These are phyloP conservation scores for Brassica juncea DNA, from an alignment of 345 rosid genomes.

Conservation along the genomic window DNA sequence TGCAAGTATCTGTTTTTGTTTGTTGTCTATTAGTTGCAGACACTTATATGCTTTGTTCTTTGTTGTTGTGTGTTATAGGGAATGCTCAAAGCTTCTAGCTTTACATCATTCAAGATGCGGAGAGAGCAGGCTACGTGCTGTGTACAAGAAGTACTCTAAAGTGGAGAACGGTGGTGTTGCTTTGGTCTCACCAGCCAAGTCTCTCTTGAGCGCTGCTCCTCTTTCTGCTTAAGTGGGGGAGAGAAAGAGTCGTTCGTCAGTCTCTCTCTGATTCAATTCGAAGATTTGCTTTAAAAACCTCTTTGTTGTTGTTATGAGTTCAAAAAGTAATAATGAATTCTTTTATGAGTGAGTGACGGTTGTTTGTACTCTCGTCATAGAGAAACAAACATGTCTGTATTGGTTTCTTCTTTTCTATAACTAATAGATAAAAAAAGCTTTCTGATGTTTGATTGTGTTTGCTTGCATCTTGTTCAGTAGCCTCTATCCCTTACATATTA, in stretches of 20 bases:
- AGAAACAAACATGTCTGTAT: not conserved
- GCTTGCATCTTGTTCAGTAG: not conserved
- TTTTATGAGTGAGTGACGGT: not conserved
- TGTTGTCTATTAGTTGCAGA: not conserved
- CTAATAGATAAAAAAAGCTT: not conserved
- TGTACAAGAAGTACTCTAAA: constrained; percentile 59
- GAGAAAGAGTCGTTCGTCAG: constrained; percentile 19
- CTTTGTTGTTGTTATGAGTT: constrained; percentile 1
- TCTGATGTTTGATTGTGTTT: not conserved
- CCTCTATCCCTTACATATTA: too few species aligned
- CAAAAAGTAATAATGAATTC: not conserved
- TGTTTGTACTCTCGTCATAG: not conserved
- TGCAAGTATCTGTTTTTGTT: not conserved
- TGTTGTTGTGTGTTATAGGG: constrained; percentile 40
- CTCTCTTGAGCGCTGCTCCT: constrained; percentile 25
- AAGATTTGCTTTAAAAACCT: not conserved
- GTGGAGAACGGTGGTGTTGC: constrained; percentile 64
- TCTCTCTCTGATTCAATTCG: constrained; percentile 35
- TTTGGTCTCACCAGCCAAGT: constrained; percentile 57
- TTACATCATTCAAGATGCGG: constrained; percentile 55
- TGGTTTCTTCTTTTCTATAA: not conserved
- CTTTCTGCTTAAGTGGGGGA: constrained; percentile 19
- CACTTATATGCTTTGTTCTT: not conserved
- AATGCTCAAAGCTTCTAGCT: constrained; percentile 67
- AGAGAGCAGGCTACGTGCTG: constrained; percentile 70